Evolutionary conservation across 805 yeast species (phyloP).

Genomic region (Phaffomyces thermotolerans): DNA sequence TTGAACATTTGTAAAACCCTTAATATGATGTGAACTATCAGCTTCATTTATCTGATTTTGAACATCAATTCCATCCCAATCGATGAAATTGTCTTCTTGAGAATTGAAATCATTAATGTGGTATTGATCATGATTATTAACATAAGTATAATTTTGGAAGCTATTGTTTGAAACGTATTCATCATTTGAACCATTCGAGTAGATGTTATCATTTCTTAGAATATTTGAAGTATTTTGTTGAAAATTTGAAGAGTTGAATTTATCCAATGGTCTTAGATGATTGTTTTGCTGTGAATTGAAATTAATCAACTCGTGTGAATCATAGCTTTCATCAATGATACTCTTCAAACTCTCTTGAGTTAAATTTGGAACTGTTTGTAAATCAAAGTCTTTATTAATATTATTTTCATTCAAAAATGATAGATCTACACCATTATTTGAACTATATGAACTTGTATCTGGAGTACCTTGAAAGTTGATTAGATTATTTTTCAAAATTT

Average conservation of each 20-base stretch:
- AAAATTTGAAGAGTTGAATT: too few relatives aligned
- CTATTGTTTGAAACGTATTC: background rate
- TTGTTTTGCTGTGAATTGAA: background rate
- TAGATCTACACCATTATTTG: conserved; percentile 1
- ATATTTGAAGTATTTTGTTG: too few relatives aligned
- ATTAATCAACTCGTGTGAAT: background rate
- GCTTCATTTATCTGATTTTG: background rate
- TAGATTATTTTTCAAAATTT: background rate
- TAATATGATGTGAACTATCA: background rate
- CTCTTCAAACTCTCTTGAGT: conserved; percentile 10
- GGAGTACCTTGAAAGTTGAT: background rate
- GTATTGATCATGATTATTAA: background rate
- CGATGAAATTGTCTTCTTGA: conserved; percentile 1
- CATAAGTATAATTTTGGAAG: background rate
- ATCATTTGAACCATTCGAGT: too few relatives aligned
- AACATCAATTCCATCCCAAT: conserved; percentile 3
- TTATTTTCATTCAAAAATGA: conserved; percentile 9
- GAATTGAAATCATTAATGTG: background rate
- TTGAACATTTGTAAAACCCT: background rate
- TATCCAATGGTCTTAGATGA: too few relatives aligned
- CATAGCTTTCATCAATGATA: conserved; percentile 13
- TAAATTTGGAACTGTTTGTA: conserved; percentile 8
- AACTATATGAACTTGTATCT: background rate
- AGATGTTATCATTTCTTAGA: too few relatives aligned
- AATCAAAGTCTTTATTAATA: background rate